phyloP scores from a whole-genome alignment of 495 filamentous ascomycete species.

The Parathielavia hyrcaniae region DNA sequence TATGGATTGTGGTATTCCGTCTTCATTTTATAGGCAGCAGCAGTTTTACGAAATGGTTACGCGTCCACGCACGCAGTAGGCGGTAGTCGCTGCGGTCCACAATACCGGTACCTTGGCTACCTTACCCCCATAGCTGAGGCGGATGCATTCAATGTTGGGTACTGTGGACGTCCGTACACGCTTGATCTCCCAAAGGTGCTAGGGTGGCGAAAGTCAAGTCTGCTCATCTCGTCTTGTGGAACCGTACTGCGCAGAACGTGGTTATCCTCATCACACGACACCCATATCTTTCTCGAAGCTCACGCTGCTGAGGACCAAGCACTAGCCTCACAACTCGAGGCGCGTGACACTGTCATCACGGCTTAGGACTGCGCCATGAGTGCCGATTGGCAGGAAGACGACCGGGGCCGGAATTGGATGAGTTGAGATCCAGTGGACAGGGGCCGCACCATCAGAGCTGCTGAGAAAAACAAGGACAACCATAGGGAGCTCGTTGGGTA shows the following conservation, averaged over 20 bases:
- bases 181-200: background rate
- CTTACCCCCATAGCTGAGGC: too few relatives aligned
- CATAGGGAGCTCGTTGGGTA: too few relatives aligned
- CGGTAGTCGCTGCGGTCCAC: too few relatives aligned
- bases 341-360: constrained; percentile 10
- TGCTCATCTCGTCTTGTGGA: background rate
- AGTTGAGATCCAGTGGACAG: background rate
- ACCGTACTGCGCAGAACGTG: background rate
- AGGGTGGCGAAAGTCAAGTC: background rate
- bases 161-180: background rate
- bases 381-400: constrained; percentile 11
- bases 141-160: too few relatives aligned
- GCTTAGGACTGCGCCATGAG: background rate
- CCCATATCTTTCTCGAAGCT: background rate
- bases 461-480: too few relatives aligned
- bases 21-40: too few relatives aligned
- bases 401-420: constrained; percentile 1
- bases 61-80: too few relatives aligned
- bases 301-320: background rate
- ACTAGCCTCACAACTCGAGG: background rate
- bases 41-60: too few relatives aligned
- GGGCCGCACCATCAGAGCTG: background rate
- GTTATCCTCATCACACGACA: background rate
- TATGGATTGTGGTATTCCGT: too few relatives aligned
- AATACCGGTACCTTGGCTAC: too few relatives aligned